Percentiles rank a stretch among this genome's conserved stretches.
Evolutionary conservation across 2,329 filamentous ascomycete species (phyloP).

Genomic region (Xylaria sp.): DNA sequence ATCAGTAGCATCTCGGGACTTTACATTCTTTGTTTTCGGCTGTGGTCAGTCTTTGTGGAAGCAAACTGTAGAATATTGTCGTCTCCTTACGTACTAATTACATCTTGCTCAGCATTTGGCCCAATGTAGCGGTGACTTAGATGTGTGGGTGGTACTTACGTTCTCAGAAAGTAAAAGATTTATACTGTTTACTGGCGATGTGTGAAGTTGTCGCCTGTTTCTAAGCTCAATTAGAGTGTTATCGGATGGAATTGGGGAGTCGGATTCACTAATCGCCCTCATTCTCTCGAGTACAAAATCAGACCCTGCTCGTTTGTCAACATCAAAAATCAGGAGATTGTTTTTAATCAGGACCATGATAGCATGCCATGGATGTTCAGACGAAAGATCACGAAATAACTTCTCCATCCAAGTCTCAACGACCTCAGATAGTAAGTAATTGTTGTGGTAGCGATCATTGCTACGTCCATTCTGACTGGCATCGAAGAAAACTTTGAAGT

Average conservation of each 20-base stretch:
- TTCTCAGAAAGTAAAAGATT: slow-evolving; percentile 1
- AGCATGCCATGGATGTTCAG: not conserved
- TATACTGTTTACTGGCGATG: not conserved
- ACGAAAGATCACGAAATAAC: not conserved
- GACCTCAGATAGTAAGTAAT: not conserved
- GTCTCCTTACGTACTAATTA: not conserved
- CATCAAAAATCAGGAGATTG: not conserved
- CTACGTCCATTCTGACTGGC: not conserved
- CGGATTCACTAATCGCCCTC: not conserved
- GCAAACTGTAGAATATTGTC: not conserved
- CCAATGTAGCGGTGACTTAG: not conserved
- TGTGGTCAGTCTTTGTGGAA: not conserved
- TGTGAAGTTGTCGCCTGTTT: not conserved
- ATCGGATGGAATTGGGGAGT: not conserved
- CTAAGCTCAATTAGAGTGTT: not conserved
- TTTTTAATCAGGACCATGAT: not conserved
- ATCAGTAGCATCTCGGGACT: not conserved
- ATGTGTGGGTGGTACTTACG: not conserved
- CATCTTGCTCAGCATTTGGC: not conserved
- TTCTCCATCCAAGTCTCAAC: not conserved
- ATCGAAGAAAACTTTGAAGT: not conserved
- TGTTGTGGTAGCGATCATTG: not conserved
- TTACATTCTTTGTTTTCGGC: slow-evolving; percentile 3
- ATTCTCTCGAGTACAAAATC: not conserved
- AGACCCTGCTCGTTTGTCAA: not conserved